These are phyloP conservation scores for Solanum lycopersicoides DNA, from an alignment of 257 asterid species.

Conservation along the genomic window DNA sequence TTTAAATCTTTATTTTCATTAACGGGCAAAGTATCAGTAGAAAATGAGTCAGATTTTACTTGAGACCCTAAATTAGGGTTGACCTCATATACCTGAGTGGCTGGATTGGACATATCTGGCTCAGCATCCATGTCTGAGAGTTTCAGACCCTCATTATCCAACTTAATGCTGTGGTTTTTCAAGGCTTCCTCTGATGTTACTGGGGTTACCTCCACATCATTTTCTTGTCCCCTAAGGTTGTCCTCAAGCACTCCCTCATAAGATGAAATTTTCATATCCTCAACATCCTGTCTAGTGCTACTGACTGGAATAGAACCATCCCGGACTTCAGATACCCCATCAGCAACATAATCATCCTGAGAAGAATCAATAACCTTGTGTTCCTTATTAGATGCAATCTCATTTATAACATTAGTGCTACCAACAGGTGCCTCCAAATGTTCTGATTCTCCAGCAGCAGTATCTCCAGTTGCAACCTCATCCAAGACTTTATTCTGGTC, in stretches of 20 bases:
- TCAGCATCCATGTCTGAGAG: slow-evolving; percentile 15
- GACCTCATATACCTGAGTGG: slow-evolving; percentile 31
- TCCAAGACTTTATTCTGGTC: not conserved
- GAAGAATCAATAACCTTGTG: not conserved
- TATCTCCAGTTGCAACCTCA: not conserved
- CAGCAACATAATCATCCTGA: not conserved
- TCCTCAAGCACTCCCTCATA: not conserved
- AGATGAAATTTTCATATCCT: not conserved
- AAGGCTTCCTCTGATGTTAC: not conserved
- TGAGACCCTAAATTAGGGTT: slow-evolving; percentile 30
- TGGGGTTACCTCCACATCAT: not conserved
- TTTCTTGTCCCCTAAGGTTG: not conserved
- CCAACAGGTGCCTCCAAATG: not conserved
- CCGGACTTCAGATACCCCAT: not conserved
- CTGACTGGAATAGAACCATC: not conserved
- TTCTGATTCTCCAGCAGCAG: not conserved
- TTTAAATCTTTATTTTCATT: slow-evolving; percentile 18
- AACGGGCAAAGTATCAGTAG: slow-evolving; percentile 21
- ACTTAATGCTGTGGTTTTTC: not conserved
- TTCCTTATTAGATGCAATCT: not conserved
- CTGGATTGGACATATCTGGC: slow-evolving; percentile 11
- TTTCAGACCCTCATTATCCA: slow-evolving; percentile 10
- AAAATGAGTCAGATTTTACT: slow-evolving; percentile 30
- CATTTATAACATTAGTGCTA: not conserved
- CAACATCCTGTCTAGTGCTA: not conserved